These are phyloP conservation scores for Inosperma sp. DNA, from an alignment of 768 basidiomycete genomes.

Conservation along the genomic window DNA sequence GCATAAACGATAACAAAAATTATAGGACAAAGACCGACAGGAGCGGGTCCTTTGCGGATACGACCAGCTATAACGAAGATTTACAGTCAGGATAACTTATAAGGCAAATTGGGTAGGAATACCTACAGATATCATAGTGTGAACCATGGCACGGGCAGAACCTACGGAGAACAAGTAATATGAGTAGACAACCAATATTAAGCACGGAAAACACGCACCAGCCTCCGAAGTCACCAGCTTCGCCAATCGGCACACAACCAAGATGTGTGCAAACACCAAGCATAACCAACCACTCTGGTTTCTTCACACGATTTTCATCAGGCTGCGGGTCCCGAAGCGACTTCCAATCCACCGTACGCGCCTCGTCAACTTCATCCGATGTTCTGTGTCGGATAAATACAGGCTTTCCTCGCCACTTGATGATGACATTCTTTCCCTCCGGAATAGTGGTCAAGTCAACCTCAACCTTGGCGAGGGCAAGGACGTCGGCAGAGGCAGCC, in stretches of 20 bases:
- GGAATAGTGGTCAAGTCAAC: conserved; percentile 87
- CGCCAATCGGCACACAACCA: conserved; percentile 98
- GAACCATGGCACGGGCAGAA: conserved; percentile 99
- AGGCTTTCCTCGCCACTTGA: conserved; percentile 99
- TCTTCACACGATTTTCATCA: conserved; percentile 85
- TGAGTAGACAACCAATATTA: background rate
- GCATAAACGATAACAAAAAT: conserved; percentile 8
- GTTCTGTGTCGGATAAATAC: conserved; percentile 99
- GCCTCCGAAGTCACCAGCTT: conserved; percentile 95
- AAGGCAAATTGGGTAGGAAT: background rate
- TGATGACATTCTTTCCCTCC: conserved; percentile 95
- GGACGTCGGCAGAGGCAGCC: conserved; percentile 95
- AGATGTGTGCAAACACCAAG: conserved; percentile 94
- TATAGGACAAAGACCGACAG: conserved; percentile 48
- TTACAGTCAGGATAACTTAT: no score
- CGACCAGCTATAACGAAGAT: conserved; percentile 67
- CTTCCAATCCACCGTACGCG: conserved; percentile 81
- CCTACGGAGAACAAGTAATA: conserved; percentile 36
- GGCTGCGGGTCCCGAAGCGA: conserved; percentile 84
- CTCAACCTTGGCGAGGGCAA: conserved; percentile 97
- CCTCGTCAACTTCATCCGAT: conserved; percentile 86
- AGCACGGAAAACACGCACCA: conserved; percentile 58
- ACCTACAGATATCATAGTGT: conserved; percentile 91
- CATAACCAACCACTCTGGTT: conserved; percentile 96
- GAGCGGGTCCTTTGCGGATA: conserved; percentile 93